Percentiles rank a stretch among this genome's conserved stretches.
Conservation (phyloP, 75 land plant genomes). For the Pinus tabuliformis region DNA sequence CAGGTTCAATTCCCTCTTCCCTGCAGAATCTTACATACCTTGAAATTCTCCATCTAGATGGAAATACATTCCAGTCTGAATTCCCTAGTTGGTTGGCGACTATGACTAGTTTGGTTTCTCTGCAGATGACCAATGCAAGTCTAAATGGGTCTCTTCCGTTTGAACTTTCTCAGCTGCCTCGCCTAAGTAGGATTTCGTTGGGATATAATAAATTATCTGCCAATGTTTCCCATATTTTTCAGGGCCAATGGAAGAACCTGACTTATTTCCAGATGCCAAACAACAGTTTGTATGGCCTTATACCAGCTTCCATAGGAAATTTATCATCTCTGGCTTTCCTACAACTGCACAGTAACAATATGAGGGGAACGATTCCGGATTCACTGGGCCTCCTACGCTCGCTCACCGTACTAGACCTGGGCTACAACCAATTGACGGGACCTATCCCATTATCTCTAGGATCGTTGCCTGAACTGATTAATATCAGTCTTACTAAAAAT, state of each 20-base stretch:
- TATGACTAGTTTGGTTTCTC: neutral
- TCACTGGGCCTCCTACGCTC: conserved; percentile 42
- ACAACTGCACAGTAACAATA: conserved; percentile 43
- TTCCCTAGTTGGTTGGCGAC: too few species aligned
- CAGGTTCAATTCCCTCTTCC: neutral
- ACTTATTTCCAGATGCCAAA: neutral
- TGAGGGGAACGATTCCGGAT: conserved; percentile 43
- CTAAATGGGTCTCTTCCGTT: neutral
- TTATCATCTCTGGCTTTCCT: conserved; percentile 7
- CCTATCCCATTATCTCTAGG: conserved; percentile 50
- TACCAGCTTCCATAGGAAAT: conserved; percentile 23
- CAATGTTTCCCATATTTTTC: neutral
- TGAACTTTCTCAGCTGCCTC: neutral
- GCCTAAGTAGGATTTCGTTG: neutral
- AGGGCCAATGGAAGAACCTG: neutral
- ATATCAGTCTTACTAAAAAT: neutral
- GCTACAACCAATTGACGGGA: conserved; percentile 55
- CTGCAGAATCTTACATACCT: neutral
- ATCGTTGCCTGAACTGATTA: conserved; percentile 8
- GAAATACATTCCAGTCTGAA: too few species aligned
- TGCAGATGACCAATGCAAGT: neutral
- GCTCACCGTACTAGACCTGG: conserved; percentile 44
- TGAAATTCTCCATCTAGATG: neutral
- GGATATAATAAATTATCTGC: neutral
- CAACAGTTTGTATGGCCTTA: conserved; percentile 12